Percentiles rank a stretch among this genome's conserved stretches.
Evolutionary conservation across 106 monocot species (phyloP).

Genomic region (Dioscorea zingiberensis): DNA sequence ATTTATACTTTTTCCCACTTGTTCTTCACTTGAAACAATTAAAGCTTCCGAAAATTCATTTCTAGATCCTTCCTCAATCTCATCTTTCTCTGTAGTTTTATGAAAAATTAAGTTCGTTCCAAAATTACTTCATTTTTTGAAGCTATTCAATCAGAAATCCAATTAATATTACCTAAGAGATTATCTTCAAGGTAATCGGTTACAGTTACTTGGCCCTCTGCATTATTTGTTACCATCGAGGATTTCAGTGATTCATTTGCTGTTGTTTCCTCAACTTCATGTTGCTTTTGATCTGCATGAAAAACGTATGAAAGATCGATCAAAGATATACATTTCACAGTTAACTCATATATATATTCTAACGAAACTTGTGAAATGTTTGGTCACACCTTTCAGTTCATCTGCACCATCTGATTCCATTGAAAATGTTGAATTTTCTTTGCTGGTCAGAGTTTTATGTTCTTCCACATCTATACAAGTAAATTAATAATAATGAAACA

Average conservation of each 20-base stretch:
- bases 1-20: neutral
- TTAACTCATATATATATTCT: no score
- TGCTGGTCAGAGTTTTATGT: neutral
- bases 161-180: neutral
- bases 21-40: neutral
- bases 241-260: neutral
- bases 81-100: neutral
- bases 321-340: no score
- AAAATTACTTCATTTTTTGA: neutral
- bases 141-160: neutral
- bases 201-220: neutral
- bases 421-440: no score
- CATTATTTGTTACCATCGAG: neutral
- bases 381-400: neutral
- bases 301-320: neutral
- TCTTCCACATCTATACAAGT: no score
- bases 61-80: neutral
- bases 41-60: neutral
- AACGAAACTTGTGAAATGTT: neutral
- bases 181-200: neutral
- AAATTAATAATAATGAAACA: no score
- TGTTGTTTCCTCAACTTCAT: neutral
- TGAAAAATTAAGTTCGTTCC: neutral
- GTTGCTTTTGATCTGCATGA: neutral
- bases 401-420: neutral